Conservation (phyloP, 345 rosid species). For the Acer negundo region DNA sequence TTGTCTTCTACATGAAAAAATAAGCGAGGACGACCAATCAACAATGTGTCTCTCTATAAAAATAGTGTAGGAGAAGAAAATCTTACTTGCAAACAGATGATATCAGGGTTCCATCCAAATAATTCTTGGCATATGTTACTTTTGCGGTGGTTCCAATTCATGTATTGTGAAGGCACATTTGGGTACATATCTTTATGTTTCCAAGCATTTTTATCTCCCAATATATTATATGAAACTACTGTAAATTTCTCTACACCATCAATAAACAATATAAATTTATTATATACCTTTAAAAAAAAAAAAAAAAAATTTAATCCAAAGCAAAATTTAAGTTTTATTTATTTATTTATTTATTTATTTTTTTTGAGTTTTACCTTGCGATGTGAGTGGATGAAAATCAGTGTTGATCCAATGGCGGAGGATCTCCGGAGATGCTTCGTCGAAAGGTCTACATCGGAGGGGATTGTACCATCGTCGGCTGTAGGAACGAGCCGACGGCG, state of each 20-base stretch:
- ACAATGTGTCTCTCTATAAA: neutral
- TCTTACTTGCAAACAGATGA: conserved; percentile 73
- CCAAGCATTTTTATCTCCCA: conserved; percentile 68
- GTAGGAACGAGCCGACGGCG: conserved; percentile 1
- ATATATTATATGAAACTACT: conserved; percentile 71
- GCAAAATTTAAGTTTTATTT: too few relatives aligned
- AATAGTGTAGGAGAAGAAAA: neutral
- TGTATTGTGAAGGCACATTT: conserved; percentile 50
- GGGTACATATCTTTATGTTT: conserved; percentile 64
- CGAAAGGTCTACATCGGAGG: conserved; percentile 28
- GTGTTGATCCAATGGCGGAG: conserved; percentile 67
- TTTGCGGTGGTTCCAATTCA: conserved; percentile 74
- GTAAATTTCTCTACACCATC: conserved; percentile 54
- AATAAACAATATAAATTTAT: neutral
- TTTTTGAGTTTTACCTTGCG: conserved; percentile 37
- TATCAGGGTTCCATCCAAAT: conserved; percentile 57
- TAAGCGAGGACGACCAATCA: too few relatives aligned
- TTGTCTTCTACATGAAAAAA: neutral
- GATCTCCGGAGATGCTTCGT: conserved; percentile 39
- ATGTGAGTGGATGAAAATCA: conserved; percentile 41
- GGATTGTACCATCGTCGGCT: conserved; percentile 45
- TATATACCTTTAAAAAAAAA: neutral
- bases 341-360: too few relatives aligned
- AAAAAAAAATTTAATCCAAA: neutral
- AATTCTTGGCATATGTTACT: conserved; percentile 63